Conservation (phyloP, 192 early-diverging fungal species). For the Coemansia javaensis region DNA sequence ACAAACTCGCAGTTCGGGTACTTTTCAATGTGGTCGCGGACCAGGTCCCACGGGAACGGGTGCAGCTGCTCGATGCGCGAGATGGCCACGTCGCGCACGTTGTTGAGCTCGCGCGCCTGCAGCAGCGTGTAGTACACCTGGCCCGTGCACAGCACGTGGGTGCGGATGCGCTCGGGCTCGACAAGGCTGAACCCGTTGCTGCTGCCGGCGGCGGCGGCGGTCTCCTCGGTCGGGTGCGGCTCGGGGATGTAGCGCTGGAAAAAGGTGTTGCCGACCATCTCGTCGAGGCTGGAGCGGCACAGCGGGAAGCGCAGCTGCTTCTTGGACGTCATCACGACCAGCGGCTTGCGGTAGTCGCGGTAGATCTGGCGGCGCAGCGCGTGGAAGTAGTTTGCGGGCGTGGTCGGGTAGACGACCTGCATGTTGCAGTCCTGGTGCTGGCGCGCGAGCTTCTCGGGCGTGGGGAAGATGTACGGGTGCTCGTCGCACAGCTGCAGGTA, state of each 20-base stretch:
- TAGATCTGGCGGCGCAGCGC: conserved; percentile 90
- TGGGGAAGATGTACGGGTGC: conserved; percentile 79
- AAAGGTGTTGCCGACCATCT: conserved; percentile 72
- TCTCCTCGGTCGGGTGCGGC: too few species aligned
- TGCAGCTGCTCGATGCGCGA: conserved; percentile 91
- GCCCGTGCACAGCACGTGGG: conserved; percentile 91
- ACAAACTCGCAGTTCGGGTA: conserved; percentile 90
- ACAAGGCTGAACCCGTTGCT: conserved; percentile 58
- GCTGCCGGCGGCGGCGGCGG: too few species aligned
- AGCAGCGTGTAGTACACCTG: conserved; percentile 95
- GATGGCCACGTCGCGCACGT: conserved; percentile 83
- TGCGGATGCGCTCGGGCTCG: conserved; percentile 80
- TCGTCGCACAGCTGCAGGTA: conserved; percentile 95
- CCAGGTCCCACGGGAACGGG: conserved; percentile 93
- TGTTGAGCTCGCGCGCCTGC: conserved; percentile 86
- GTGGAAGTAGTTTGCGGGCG: conserved; percentile 98
- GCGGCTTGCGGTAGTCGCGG: conserved; percentile 96
- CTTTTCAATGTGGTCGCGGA: conserved; percentile 79
- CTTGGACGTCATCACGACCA: conserved; percentile 78
- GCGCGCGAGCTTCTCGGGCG: conserved; percentile 72
- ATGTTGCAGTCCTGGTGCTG: conserved; percentile 99
- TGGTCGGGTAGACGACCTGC: conserved; percentile 95
- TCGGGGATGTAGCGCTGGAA: conserved; percentile 96
- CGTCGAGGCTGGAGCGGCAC: conserved; percentile 76
- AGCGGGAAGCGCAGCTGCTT: conserved; percentile 88